Evolutionary conservation across 1,139 yeast species (phyloP).

Genomic region (Wickerhamomyces sp.): DNA sequence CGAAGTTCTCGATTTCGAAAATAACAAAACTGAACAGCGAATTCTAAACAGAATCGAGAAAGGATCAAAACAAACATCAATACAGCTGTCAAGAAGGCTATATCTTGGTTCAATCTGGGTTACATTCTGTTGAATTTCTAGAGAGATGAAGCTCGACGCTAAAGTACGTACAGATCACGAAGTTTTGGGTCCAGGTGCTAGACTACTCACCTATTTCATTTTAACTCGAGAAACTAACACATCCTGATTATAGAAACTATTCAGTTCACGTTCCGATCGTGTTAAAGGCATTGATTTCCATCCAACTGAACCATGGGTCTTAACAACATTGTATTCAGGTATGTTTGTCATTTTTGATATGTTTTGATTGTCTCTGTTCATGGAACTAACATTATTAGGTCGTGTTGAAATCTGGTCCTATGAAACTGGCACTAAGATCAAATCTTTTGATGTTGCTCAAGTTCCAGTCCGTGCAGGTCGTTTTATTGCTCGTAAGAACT

Average conservation of each 20-base stretch:
- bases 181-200: neutral
- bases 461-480: constrained; percentile 95
- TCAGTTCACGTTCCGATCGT: constrained; percentile 87
- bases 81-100: neutral
- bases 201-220: neutral
- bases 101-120: neutral
- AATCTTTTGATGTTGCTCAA: constrained; percentile 82
- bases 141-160: constrained; percentile 14
- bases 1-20: neutral
- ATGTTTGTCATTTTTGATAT: constrained; percentile 24
- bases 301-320: constrained; percentile 95
- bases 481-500: constrained; percentile 91
- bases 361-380: neutral
- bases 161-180: constrained; percentile 7
- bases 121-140: neutral
- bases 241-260: constrained; percentile 47
- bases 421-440: constrained; percentile 67
- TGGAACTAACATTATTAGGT: constrained; percentile 25
- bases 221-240: constrained; percentile 6
- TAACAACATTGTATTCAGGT: constrained; percentile 82
- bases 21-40: constrained; percentile 10
- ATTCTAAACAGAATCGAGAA: neutral
- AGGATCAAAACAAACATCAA: constrained; percentile 4
- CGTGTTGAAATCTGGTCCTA: constrained; percentile 88
- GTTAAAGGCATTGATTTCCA: constrained; percentile 98